These are phyloP conservation scores for Parascedosporium putredinis DNA, from an alignment of 2,329 filamentous ascomycete genomes.

Conservation along the genomic window DNA sequence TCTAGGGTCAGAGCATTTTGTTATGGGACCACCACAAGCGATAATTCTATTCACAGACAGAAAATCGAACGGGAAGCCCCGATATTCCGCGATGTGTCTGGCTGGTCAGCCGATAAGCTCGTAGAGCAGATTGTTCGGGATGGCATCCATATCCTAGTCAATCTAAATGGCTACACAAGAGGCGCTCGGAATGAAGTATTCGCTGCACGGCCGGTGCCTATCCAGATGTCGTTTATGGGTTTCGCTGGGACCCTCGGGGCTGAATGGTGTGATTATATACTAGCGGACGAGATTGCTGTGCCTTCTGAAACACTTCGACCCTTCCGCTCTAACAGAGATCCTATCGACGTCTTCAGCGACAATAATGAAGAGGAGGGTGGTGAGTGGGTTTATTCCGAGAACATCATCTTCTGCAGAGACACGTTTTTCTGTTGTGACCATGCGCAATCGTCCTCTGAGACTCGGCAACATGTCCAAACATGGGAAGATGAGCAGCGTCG, in stretches of 20 bases:
- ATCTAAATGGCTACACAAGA: constrained; percentile 95
- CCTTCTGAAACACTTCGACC: constrained; percentile 73
- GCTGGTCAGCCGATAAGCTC: constrained; percentile 74
- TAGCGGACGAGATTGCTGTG: constrained; percentile 81
- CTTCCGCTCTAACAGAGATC: constrained; percentile 60
- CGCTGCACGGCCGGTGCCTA: constrained; percentile 82
- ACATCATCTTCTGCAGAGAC: constrained; percentile 86
- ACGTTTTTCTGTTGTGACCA: constrained; percentile 99
- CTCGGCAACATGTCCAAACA: constrained; percentile 51
- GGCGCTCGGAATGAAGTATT: constrained; percentile 97
- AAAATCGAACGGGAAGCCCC: constrained; percentile 92
- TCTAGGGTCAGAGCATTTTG: constrained; percentile 73
- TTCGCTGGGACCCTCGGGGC: constrained; percentile 93
- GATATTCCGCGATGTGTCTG: constrained; percentile 79
- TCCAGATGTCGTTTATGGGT: constrained; percentile 99
- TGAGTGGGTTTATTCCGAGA: constrained; percentile 92
- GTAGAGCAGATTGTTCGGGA: constrained; percentile 80
- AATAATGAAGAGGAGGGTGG: constrained; percentile 60
- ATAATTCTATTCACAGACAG: constrained; percentile 76
- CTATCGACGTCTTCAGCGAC: constrained; percentile 58
- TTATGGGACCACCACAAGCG: constrained; percentile 88
- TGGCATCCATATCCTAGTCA: constrained; percentile 87
- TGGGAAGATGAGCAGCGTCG: constrained; percentile 78
- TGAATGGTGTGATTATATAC: constrained; percentile 96
- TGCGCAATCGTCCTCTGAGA: constrained; percentile 77